Evolutionary conservation across 257 asterid genomes (phyloP).

Genomic region (Phtheirospermum japonicum): DNA sequence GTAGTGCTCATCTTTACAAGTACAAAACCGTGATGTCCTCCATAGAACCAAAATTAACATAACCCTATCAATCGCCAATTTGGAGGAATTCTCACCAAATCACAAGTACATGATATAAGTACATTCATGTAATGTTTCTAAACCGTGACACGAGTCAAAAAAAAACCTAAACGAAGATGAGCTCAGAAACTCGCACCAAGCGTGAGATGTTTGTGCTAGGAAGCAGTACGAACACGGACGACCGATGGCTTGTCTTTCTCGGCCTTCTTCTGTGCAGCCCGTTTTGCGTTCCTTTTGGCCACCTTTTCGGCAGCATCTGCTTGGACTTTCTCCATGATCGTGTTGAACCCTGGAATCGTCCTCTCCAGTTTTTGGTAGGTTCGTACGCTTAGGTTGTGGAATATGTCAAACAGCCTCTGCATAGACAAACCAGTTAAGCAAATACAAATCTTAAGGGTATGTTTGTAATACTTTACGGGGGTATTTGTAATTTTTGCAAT

Average conservation of each 20-base stretch:
- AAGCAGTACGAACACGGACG: background rate
- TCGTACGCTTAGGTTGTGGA: slow-evolving; percentile 41
- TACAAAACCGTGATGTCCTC: slow-evolving; percentile 14
- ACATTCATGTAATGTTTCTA: background rate
- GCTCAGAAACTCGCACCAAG: background rate
- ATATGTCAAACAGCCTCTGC: slow-evolving; percentile 51
- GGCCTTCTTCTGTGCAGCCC: slow-evolving; percentile 49
- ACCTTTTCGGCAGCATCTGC: slow-evolving; percentile 35
- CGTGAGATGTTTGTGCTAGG: no score
- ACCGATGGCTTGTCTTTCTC: background rate
- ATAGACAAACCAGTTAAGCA: slow-evolving; percentile 10
- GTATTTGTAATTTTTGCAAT: background rate
- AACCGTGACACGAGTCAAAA: background rate
- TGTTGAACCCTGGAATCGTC: slow-evolving; percentile 64
- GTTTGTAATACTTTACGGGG: background rate
- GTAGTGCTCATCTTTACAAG: slow-evolving; percentile 14
- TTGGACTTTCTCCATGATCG: slow-evolving; percentile 47
- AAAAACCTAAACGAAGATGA: background rate
- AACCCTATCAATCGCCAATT: background rate
- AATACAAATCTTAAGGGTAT: background rate
- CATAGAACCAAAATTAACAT: slow-evolving; percentile 12
- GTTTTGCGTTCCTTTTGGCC: slow-evolving; percentile 33
- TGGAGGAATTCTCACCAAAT: slow-evolving; percentile 15
- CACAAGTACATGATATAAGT: no score
- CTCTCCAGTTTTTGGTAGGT: slow-evolving; percentile 40